Percentiles rank a stretch among this genome's conserved stretches.
These are phyloP conservation scores for Neurospora cerealis DNA, from an alignment of 495 filamentous ascomycete genomes.

Conservation along the genomic window DNA sequence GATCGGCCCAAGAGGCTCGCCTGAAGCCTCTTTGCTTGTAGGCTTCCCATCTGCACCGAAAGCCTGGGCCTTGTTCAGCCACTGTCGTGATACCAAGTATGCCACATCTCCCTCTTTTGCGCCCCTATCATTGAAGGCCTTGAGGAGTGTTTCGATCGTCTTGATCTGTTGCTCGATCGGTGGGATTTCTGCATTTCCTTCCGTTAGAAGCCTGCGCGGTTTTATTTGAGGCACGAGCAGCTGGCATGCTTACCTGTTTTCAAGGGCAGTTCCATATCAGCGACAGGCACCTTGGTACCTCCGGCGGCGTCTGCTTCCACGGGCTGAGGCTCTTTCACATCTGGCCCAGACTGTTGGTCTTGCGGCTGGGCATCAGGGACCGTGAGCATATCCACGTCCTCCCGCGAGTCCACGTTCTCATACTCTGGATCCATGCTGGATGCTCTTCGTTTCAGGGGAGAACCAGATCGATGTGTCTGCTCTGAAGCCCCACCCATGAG, in stretches of 20 bases:
- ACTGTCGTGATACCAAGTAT: constrained; percentile 67
- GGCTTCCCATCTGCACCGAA: constrained; percentile 47
- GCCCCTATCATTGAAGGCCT: constrained; percentile 39
- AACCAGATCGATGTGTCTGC: constrained; percentile 40
- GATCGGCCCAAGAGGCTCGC: constrained; percentile 66
- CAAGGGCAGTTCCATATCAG: constrained; percentile 5
- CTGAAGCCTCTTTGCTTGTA: constrained; percentile 48
- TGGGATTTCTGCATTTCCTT: constrained; percentile 26
- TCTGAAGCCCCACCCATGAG: constrained; percentile 46
- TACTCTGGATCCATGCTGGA: constrained; percentile 42
- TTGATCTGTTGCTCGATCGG: constrained; percentile 71
- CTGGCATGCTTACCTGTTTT: constrained; percentile 11
- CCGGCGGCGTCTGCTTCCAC: background rate
- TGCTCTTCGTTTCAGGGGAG: constrained; percentile 44
- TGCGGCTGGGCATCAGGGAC: constrained; percentile 7
- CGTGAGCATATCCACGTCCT: constrained; percentile 42
- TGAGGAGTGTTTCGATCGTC: constrained; percentile 53
- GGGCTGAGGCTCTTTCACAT: background rate
- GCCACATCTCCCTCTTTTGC: constrained; percentile 60
- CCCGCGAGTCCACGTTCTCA: constrained; percentile 19
- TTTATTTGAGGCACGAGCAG: background rate
- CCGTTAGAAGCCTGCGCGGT: background rate
- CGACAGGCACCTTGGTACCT: background rate
- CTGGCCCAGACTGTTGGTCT: background rate
- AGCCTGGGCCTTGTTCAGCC: constrained; percentile 67